Evolutionary conservation across 768 basidiomycete species (phyloP), one percentile per base, ranked within the genome.

Genomic region (Pholiota conissans): DNA sequence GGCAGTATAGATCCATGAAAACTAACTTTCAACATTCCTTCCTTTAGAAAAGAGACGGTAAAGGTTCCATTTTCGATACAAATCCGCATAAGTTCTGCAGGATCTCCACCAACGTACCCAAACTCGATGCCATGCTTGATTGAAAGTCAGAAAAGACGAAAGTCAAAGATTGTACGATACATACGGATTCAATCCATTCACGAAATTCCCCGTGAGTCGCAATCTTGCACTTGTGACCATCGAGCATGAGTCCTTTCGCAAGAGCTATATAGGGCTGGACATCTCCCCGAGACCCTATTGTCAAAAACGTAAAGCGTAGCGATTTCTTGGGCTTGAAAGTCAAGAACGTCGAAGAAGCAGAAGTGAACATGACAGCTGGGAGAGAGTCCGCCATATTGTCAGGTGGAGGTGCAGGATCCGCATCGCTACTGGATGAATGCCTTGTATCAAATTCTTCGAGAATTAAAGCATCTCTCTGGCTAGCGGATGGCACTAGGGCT

Each of bases 51-150:
- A 0, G 94, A 86, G 34, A 98, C 89, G 0, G 96, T 97, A 68
- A 98, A 99, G 56, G 89, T 97, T 60, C 97, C 97, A 72, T 99
- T 98, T 73, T 98, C 96, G 30, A 98, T 89, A 70, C 95, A 98
- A 61, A 99, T 93, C 52, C 92, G 84, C 95, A 98, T 95, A 39
- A 99, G 76, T 71, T 98, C 96, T 1, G 97, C 95, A 9, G 96
- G 96, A 72, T 98, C 97, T 26, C 96, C 96, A 10, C 97, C 96
- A 40, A 98, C 95, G 62, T 84, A 89, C 10, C 90, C 90, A 70
- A 90, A 98, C 67, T 95, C 95, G 65, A 99, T 97, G n/a, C 93
- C 94, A 68, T 98, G 82, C 94, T 97, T 10, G 58, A 29, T 63
- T 39, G 14, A 35, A 16, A 46, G 56, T 60, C 28, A 53, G 27